These are phyloP conservation scores for Angomonas ambiguus DNA, from an alignment of 208 protist genomes.

Conservation along the genomic window DNA sequence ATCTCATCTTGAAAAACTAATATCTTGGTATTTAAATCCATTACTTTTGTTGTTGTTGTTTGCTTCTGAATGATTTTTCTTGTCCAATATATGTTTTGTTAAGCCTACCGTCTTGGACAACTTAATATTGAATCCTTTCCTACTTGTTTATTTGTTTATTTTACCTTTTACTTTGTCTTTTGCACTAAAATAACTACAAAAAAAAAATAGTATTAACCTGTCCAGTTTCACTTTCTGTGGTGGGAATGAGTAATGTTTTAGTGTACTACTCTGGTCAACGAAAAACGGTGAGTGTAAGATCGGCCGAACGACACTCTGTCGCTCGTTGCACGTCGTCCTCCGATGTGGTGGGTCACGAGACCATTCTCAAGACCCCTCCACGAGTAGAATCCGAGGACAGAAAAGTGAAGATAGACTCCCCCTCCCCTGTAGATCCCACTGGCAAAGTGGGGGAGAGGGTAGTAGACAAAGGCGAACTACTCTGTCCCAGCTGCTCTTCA, in stretches of 20 bases:
- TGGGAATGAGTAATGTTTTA: not conserved
- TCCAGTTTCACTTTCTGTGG: too few relatives aligned
- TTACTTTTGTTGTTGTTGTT: not conserved
- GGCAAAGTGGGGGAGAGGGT: not conserved
- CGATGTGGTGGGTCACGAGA: not conserved
- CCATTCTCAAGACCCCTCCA: not conserved
- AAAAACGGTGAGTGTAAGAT: not conserved
- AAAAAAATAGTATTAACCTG: constrained; percentile 12
- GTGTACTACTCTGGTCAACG: not conserved
- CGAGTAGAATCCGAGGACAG: not conserved
- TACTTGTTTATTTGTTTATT: not conserved
- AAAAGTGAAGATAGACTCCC: not conserved
- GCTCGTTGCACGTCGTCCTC: not conserved
- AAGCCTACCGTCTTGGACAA: too few relatives aligned
- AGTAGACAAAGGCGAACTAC: not conserved
- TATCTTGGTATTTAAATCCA: not conserved
- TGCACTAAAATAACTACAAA: not conserved
- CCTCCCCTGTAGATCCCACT: not conserved
- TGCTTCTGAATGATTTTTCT: not conserved
- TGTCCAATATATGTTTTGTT: too few relatives aligned
- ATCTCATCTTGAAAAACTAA: constrained; percentile 20
- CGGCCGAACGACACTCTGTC: not conserved
- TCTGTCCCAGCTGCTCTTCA: not conserved
- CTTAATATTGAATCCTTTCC: too few relatives aligned
- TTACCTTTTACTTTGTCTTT: too few relatives aligned